A percentile compares a stretch with the other conserved stretches of the same genome.
These are phyloP conservation scores for Taxillus chinensis DNA, from an alignment of 164 flowering plant species.

Conservation along the genomic window DNA sequence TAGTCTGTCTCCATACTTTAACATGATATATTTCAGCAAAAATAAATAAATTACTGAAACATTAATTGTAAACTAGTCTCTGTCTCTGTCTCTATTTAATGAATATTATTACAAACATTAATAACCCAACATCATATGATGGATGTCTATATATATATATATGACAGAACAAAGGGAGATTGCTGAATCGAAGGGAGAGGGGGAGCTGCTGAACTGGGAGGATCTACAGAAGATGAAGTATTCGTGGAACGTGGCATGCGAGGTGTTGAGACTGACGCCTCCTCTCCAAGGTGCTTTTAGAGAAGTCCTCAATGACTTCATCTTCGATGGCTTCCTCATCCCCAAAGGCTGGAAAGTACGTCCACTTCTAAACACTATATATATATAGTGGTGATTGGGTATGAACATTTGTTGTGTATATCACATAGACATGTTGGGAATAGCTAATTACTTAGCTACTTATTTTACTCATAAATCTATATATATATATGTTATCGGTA, in stretches of 20 bases:
- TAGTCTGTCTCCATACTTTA: not conserved
- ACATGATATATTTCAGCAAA: not conserved
- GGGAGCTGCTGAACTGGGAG: slow-evolving; percentile 38
- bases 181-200: slow-evolving; percentile 17
- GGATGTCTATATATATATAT: not conserved
- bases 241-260: slow-evolving; percentile 48
- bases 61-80: too few relatives aligned
- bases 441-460: not conserved
- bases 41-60: too few relatives aligned
- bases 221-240: slow-evolving; percentile 46
- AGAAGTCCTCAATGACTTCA: slow-evolving; percentile 36
- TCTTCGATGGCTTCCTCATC: slow-evolving; percentile 35
- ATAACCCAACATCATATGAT: not conserved
- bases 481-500: too few relatives aligned
- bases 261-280: slow-evolving; percentile 37
- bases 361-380: not conserved
- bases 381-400: too few relatives aligned
- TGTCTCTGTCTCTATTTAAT: too few relatives aligned
- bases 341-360: slow-evolving; percentile 61
- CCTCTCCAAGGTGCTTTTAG: slow-evolving; percentile 43
- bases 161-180: slow-evolving; percentile 40
- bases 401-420: too few relatives aligned
- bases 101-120: too few relatives aligned
- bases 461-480: too few relatives aligned
- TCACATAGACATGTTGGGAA: too few relatives aligned